These are phyloP conservation scores for Cryphonectria nitschkei DNA, from an alignment of 2,329 filamentous ascomycete genomes.

Conservation along the genomic window DNA sequence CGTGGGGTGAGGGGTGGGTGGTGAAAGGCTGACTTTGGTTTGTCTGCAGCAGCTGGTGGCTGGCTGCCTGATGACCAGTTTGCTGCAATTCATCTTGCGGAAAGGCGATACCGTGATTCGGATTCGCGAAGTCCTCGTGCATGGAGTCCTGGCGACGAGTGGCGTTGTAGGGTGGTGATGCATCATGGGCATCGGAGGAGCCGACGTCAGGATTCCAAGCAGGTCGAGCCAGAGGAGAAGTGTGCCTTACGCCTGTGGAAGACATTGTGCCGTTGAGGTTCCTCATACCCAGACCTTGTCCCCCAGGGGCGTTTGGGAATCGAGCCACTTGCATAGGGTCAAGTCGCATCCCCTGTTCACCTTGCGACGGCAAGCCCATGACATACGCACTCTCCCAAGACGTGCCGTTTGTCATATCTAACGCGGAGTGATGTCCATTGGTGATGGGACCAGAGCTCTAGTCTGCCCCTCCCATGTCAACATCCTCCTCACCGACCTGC, in stretches of 20 bases:
- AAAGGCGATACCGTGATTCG: neutral
- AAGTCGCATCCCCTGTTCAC: neutral
- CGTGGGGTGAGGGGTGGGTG: neutral
- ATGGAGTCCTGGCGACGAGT: no score
- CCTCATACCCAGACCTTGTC: neutral
- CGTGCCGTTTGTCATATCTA: neutral
- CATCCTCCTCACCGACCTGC: constrained; percentile 36
- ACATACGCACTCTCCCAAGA: neutral
- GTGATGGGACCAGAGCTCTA: constrained; percentile 29
- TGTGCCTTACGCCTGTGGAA: neutral
- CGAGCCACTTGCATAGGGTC: neutral
- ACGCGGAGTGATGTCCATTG: neutral
- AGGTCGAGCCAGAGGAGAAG: neutral
- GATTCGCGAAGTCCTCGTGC: no score
- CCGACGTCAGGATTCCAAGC: neutral
- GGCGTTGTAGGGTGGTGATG: no score
- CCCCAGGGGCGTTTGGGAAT: no score
- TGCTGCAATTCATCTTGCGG: neutral
- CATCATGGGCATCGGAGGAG: neutral
- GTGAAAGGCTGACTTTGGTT: neutral
- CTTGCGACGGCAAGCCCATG: neutral
- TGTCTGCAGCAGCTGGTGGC: neutral
- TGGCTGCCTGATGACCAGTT: neutral
- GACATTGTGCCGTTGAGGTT: neutral
- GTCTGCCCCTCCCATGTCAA: constrained; percentile 40